Evolutionary conservation across 306 rosid genomes (phyloP).

Genomic region (Sindora glabra): DNA sequence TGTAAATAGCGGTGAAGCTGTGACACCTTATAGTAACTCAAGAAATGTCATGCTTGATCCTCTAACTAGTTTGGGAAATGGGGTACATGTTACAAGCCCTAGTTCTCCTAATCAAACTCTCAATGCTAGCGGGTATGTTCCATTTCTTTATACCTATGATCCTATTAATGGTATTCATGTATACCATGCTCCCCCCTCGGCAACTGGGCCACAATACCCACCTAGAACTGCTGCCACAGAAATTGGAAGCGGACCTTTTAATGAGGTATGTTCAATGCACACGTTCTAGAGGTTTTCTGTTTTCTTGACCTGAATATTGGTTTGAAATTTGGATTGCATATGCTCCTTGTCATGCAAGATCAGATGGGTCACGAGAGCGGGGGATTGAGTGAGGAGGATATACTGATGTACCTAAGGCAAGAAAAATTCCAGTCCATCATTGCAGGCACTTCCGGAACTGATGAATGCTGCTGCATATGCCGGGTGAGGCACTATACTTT

Average conservation of each 20-base stretch:
- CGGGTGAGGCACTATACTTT: conserved; percentile 11
- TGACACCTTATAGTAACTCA: not conserved
- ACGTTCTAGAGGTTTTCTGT: not conserved
- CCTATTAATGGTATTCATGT: not conserved
- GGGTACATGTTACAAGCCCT: not conserved
- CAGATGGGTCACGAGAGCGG: not conserved
- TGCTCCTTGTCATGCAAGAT: not conserved
- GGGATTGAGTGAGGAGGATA: not conserved
- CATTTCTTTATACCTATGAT: not conserved
- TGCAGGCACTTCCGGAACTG: not conserved
- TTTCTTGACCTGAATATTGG: not conserved
- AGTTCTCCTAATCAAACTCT: not conserved
- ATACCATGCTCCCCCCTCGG: not conserved
- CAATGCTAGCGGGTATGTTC: not conserved
- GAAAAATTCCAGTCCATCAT: not conserved
- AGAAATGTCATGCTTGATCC: not conserved
- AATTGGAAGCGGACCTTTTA: not conserved
- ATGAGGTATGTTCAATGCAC: not conserved
- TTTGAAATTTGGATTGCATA: not conserved
- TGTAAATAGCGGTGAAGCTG: not conserved
- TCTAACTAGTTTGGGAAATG: not conserved
- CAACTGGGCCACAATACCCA: not conserved
- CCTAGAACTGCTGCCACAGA: not conserved
- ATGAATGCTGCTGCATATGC: conserved; percentile 16
- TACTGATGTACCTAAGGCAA: not conserved